Base-by-base conservation (phyloP, 75 land plant species). In the Pinus taeda region DNA sequence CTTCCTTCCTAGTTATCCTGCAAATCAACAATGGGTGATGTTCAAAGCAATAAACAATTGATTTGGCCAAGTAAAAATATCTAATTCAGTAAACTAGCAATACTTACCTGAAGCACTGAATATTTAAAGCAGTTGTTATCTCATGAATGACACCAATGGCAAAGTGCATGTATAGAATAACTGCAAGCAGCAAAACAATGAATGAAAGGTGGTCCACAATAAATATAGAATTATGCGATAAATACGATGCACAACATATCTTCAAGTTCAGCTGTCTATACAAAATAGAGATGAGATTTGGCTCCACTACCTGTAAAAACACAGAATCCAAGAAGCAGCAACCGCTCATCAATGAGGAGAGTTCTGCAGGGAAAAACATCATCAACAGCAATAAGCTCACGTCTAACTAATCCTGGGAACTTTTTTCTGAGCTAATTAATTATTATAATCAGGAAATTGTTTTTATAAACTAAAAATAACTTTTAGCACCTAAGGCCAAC, bases 81-180 rank as follows among this genome's bases (percentile, higher is more conserved):
- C 36, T 26, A 37, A 15, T 20, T 45, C 75, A 71, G 33, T 20
- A 45, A 39, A 63, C 67, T 26, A 57, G 29, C 24, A 60, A 42
- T 75, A 76, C 59, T 90, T 65, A 96, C 99, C 99, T 93, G 98
- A 97, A 97, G 84, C 98, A 97, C 69, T 93, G 88, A 49, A 97
- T 95, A 59, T 92, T 92, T 37, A 97, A 83, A 57, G 99, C 95
- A 58, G 81, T 80, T 6, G 93, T 97, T 49, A 97, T 95, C 77
- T 97, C 99, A 49, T 95, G 89, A 59, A 93, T 84, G 45, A 97
- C 96, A 74, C 92, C 84, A 49, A 91, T 83, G 36, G 91, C 98
- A 77, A 97, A 95, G 76, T 97, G 91, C 81, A 90, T 60, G 77
- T 97, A 97, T 21, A 95, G 88, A 15, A 85, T 73, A 49, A 78